phyloP scores from a whole-genome alignment of 345 rosid species.

The Cardamine resedifolia region DNA sequence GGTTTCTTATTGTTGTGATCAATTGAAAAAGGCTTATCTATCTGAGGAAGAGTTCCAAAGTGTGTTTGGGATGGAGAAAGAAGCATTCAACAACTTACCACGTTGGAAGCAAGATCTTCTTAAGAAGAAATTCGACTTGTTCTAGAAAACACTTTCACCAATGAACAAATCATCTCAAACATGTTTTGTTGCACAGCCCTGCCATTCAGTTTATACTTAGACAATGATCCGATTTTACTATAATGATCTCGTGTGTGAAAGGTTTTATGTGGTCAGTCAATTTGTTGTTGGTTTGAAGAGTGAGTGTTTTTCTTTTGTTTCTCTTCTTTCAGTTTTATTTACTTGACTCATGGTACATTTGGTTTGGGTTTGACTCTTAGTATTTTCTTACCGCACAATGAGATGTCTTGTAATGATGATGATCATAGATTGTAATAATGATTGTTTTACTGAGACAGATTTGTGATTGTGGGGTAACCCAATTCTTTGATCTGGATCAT shows the following conservation, averaged over 20 bases:
- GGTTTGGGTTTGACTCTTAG: slow-evolving; percentile 22
- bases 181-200: slow-evolving; percentile 11
- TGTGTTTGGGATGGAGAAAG: slow-evolving; percentile 73
- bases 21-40: slow-evolving; percentile 65
- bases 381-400: slow-evolving; percentile 11
- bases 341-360: slow-evolving; percentile 25
- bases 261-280: slow-evolving; percentile 21
- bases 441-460: background rate
- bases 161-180: slow-evolving; percentile 20
- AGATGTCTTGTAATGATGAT: slow-evolving; percentile 10
- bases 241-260: background rate
- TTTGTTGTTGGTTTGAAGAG: slow-evolving; percentile 32
- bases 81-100: slow-evolving; percentile 75
- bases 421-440: slow-evolving; percentile 14
- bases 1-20: slow-evolving; percentile 6
- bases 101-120: slow-evolving; percentile 97
- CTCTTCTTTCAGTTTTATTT: slow-evolving; percentile 20
- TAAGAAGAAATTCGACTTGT: slow-evolving; percentile 81
- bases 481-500: slow-evolving; percentile 7
- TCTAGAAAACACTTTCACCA: slow-evolving; percentile 44
- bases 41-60: slow-evolving; percentile 76
- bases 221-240: slow-evolving; percentile 5
- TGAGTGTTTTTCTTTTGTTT: background rate
- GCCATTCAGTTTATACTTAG: slow-evolving; percentile 12
- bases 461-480: slow-evolving; percentile 15